phyloP scores from a whole-genome alignment of 768 basidiomycete genomes.

The Lactifluus pinguis region DNA sequence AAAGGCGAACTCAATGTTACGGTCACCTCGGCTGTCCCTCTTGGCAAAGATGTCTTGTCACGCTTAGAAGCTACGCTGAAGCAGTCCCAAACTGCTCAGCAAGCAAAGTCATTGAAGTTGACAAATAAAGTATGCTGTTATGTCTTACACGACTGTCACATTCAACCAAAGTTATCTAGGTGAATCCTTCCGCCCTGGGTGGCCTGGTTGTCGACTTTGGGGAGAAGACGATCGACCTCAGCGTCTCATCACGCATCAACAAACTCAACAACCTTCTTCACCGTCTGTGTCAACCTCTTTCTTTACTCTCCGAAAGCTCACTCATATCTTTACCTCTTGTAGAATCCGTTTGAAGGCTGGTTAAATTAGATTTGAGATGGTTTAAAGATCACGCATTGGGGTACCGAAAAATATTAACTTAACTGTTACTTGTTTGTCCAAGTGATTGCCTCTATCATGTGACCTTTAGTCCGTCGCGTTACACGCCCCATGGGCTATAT shows the following conservation, averaged over 20 bases:
- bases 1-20: constrained; percentile 88
- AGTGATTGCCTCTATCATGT: neutral
- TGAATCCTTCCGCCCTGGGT: constrained; percentile 86
- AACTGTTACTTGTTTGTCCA: neutral
- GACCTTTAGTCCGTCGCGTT: neutral
- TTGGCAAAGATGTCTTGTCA: constrained; percentile 65
- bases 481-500: neutral
- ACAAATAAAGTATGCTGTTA: constrained; percentile 68
- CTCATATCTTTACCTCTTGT: neutral
- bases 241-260: constrained; percentile 87
- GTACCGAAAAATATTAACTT: constrained; percentile 5
- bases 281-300: constrained; percentile 40
- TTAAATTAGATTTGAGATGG: neutral
- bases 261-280: constrained; percentile 86
- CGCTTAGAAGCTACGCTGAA: constrained; percentile 82
- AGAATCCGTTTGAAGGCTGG: constrained; percentile 19
- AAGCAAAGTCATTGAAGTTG: constrained; percentile 83
- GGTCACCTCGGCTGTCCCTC: constrained; percentile 79
- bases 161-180: constrained; percentile 35
- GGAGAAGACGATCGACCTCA: constrained; percentile 96
- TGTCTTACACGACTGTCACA: neutral
- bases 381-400: neutral
- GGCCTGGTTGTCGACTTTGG: constrained; percentile 95
- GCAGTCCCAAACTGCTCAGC: constrained; percentile 74
- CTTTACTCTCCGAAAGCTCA: neutral